A percentile compares a stretch with the other conserved stretches of the same genome.
Evolutionary conservation across 1,284 basidiomycete genomes (phyloP).

Genomic region (Thelephora terrestris): DNA sequence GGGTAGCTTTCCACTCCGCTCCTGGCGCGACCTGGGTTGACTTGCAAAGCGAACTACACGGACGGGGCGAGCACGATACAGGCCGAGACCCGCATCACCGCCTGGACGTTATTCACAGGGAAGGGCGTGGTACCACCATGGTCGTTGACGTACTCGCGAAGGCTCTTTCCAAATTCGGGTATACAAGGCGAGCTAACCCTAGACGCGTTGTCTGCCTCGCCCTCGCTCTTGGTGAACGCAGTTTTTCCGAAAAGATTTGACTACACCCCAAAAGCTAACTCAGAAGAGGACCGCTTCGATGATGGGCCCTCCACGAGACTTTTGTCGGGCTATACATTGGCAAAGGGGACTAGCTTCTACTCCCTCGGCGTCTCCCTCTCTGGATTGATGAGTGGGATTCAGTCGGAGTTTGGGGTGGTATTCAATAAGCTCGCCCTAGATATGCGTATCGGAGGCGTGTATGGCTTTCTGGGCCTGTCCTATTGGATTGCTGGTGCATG

Average conservation of each 20-base stretch:
- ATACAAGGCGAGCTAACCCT: conserved; percentile 19
- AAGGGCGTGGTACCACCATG: conserved; percentile 14
- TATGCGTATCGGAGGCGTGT: conserved; percentile 8
- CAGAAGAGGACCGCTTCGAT: conserved; percentile 5
- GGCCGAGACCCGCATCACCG: conserved; percentile 13
- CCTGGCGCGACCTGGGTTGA: conserved; percentile 16
- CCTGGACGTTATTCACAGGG: neutral
- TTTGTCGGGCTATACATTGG: conserved; percentile 22
- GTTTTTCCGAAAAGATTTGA: conserved; percentile 13
- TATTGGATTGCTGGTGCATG: conserved; percentile 18
- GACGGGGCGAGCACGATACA: conserved; percentile 19
- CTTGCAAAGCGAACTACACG: conserved; percentile 17
- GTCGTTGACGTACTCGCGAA: conserved; percentile 21
- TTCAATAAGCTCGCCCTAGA: conserved; percentile 19
- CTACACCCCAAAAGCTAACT: conserved; percentile 8
- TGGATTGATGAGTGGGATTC: conserved; percentile 18
- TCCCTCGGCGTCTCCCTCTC: conserved; percentile 20
- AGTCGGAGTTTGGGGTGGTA: conserved; percentile 22
- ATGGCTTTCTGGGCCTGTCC: conserved; percentile 17
- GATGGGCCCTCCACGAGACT: conserved; percentile 10
- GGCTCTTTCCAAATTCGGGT: conserved; percentile 21
- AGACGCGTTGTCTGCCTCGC: conserved; percentile 6
- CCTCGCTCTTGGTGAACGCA: neutral
- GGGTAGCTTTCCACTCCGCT: conserved; percentile 20
- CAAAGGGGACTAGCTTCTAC: conserved; percentile 19